Conservation (phyloP, 1,139 yeast species). For the Debaryomyces singareniensis region DNA sequence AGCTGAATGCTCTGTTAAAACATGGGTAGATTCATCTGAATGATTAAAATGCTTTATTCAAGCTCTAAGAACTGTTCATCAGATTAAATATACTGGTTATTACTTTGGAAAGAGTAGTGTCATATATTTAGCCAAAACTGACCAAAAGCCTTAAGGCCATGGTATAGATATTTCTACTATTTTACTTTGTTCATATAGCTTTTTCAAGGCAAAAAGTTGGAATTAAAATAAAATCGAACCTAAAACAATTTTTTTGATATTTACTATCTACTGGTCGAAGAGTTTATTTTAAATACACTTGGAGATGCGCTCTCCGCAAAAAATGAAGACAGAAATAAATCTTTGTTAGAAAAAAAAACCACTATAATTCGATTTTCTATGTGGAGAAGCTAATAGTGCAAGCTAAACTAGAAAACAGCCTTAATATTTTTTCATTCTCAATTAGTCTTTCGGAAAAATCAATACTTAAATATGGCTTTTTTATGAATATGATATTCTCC, state of each 20-base stretch:
- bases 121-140: not conserved
- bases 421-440: no score
- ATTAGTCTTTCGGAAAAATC: no score
- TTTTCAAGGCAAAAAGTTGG: slow-evolving; percentile 1
- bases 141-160: slow-evolving; percentile 1
- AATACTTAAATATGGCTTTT: no score
- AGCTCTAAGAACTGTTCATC: not conserved
- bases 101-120: not conserved
- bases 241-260: not conserved
- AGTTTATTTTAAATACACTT: not conserved
- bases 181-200: not conserved
- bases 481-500: no score
- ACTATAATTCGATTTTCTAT: no score
- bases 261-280: not conserved
- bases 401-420: no score
- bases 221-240: not conserved
- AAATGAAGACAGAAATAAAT: no score
- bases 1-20: not conserved
- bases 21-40: not conserved
- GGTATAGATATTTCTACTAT: not conserved
- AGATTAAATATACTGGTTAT: not conserved
- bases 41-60: not conserved
- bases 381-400: no score
- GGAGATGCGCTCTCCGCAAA: not conserved
- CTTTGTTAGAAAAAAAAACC: no score